A percentile compares a stretch with the other conserved stretches of the same genome.
Conservation (phyloP, 1,284 basidiomycete genomes). For the Fomitiporia mediterranea region DNA sequence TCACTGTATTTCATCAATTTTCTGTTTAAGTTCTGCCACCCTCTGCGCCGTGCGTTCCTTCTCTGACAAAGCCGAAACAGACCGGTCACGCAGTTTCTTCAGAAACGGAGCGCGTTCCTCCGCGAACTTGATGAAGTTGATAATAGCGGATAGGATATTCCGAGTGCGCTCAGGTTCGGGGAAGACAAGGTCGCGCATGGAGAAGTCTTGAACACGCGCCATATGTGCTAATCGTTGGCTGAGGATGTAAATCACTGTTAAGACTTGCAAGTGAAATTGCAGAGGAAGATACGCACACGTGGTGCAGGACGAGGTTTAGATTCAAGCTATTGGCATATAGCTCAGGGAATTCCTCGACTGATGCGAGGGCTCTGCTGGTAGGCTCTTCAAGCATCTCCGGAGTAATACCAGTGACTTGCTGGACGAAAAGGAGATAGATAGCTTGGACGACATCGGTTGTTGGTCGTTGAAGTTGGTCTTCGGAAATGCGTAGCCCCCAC, state of each 20-base stretch:
- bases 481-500: conserved; percentile 61
- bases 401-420: conserved; percentile 63
- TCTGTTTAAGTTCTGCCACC: conserved; percentile 46
- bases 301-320: conserved; percentile 60
- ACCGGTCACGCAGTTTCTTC: conserved; percentile 53
- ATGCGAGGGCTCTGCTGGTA: conserved; percentile 49
- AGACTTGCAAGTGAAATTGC: conserved; percentile 13
- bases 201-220: conserved; percentile 77
- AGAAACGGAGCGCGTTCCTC: conserved; percentile 65
- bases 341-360: conserved; percentile 57
- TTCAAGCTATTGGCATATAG: conserved; percentile 53
- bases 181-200: conserved; percentile 63
- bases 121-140: conserved; percentile 90
- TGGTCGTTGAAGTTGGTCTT: conserved; percentile 68
- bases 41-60: conserved; percentile 49
- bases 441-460: conserved; percentile 64
- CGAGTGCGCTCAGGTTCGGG: conserved; percentile 73
- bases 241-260: conserved; percentile 1
- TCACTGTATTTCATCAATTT: conserved; percentile 61
- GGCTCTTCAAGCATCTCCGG: conserved; percentile 58
- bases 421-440: conserved; percentile 65
- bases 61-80: conserved; percentile 51
- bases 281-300: conserved; percentile 51
- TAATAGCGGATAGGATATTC: conserved; percentile 76
- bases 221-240: conserved; percentile 66